Percentiles rank a stretch among this genome's conserved stretches.
These are phyloP conservation scores for Neospermospora avenae DNA, from an alignment of 2,329 filamentous ascomycete species.

Conservation along the genomic window DNA sequence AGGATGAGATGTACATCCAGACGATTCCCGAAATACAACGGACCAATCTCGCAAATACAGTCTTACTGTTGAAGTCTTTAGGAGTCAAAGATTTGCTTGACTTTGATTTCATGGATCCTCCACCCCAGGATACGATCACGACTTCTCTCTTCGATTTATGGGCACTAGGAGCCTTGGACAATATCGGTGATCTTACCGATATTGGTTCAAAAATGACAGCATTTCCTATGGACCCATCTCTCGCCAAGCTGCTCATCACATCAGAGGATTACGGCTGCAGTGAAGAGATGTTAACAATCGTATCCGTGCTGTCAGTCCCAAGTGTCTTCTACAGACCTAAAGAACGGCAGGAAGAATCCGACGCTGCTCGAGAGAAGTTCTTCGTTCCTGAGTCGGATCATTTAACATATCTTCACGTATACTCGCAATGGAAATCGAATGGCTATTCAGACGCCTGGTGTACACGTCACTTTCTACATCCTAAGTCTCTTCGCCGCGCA, in stretches of 20 bases:
- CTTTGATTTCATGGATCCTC: constrained; percentile 99
- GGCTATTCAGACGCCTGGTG: constrained; percentile 91
- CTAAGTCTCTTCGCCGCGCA: constrained; percentile 87
- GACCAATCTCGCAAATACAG: constrained; percentile 92
- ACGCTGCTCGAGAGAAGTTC: constrained; percentile 94
- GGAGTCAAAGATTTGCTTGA: constrained; percentile 92
- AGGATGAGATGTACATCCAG: constrained; percentile 93
- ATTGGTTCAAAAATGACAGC: constrained; percentile 92
- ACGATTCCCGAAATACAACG: constrained; percentile 97
- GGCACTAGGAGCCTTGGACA: constrained; percentile 90
- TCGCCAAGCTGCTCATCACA: constrained; percentile 93
- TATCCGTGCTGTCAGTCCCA: constrained; percentile 95
- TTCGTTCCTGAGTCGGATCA: constrained; percentile 98
- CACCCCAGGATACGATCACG: constrained; percentile 94
- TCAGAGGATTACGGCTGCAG: constrained; percentile 87
- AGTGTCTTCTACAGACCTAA: constrained; percentile 97
- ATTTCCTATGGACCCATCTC: constrained; percentile 95
- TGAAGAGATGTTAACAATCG: constrained; percentile 97
- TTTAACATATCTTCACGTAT: constrained; percentile 91
- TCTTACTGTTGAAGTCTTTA: constrained; percentile 88
- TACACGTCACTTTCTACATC: constrained; percentile 85
- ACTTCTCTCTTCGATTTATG: constrained; percentile 97
- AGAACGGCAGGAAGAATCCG: constrained; percentile 93
- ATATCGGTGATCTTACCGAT: constrained; percentile 84
- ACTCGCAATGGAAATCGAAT: constrained; percentile 91